Evolutionary conservation across 2,329 filamentous ascomycete genomes (phyloP), one percentile per base, ranked within the genome.

Genomic region (Penicillium sp.): DNA sequence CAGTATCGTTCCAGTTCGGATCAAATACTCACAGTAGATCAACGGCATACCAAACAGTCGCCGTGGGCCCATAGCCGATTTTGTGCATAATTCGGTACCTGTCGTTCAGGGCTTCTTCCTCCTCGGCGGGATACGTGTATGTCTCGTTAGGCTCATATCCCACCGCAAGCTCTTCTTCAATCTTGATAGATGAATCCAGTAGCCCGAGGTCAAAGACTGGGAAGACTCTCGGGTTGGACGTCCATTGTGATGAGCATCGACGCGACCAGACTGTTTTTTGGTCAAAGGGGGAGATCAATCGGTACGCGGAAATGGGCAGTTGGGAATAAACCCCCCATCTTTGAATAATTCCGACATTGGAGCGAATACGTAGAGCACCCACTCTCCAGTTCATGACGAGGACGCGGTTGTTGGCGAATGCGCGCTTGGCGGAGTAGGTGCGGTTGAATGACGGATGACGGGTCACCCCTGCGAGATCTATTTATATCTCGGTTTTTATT

Each of bases 1-100:
- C 9, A 21, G 29, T 35, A 21, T 25, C 3, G 3, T 12, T 25
- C 21, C 12, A 8, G 15, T 4, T 47, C 12, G 3, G 2, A 17
- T 23, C 2, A 17, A 15, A 9, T 2, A 56, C 46, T 50, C n/a
- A 56, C 53, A 21, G 2, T 12, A 56, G 2, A 33, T 56, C 53
- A 4, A 37, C 8, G 15, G 46, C 53, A 13, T 70, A 56, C 69
- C 66, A 71, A 23, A 70, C 62, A 2, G 68, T 71, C 0, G 70
- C 69, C 0, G 58, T 64, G 17, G 64, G 60, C 38, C 69, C 70
- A 49, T 64, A 72, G 0, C 69, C 69, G 6, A 71, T 46, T 54
- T 71, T 72, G 1, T 60, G 58, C 17, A 70, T 35, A 17, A 66
- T 41, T 45, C 67, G 62, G 55, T 71, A 72, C 49, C 59, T 62